Evolutionary conservation across 306 rosid species (phyloP), one percentile per base, ranked within the genome.

Genomic region (Elaeagnus macrophylla): DNA sequence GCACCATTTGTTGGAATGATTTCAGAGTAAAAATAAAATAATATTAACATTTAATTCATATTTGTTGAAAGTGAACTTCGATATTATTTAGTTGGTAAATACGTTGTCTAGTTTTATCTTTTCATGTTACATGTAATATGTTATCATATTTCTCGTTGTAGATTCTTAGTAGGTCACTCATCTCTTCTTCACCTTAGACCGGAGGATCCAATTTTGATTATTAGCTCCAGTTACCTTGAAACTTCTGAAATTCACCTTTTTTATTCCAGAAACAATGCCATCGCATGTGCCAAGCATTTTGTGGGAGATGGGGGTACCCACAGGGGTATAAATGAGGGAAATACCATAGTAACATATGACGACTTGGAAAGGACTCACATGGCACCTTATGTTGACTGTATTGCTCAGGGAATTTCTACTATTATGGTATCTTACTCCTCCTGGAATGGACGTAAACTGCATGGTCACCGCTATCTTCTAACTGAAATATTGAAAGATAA

Each of bases 221-320:
- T 25, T 25, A 25, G 37, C 14, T 46, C 41, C 12, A 13, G 13
- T 49, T 48, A 37, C 7, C 25, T 9, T 38, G 10, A 8, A 7
- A 36, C 47, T 39, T n/a, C 9, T 8, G 37, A 18, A 1, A 36
- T 15, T 48, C 18, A 42, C 14, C 18, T 8, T 7, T 10, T 37
- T 43, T 13, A 25, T 54, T 57, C 40, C 83, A 84, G 89, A 73
- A 70, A 74, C 68, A 81, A 76, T 53, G 79, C 73, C 12, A 60
- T 78, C 32, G 97, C 95, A 9, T 82, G 83, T 66, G 88, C 97
- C 43, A 88, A 82, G 76, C 95, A 88, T 77, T 88, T 82, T 76
- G 89, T 89, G 8, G 86, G 97, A 48, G 97, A 89, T 53, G 89
- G 85, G 44, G 93, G 89, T 32, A 85, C 95, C 6, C 19, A 76